Evolutionary conservation across 345 rosid genomes (phyloP), one percentile per base, ranked within the genome.

Genomic region (Kandelia obovata): DNA sequence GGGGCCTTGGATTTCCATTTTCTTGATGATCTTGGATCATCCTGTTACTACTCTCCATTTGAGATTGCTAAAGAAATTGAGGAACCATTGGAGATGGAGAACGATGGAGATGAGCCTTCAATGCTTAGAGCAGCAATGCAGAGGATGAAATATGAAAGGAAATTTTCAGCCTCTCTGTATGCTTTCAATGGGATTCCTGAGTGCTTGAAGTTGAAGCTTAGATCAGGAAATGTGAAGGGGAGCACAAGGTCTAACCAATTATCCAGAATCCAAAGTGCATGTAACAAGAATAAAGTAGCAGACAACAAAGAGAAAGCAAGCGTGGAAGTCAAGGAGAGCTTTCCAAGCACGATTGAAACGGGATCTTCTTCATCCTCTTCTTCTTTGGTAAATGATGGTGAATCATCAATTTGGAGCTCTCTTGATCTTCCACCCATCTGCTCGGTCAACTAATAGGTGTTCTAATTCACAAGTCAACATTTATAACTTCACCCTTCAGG

Each of bases 351-450:
- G 6, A 37, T 10, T 20, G 70, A 68, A 34, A 58, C 35, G 43
- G 70, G 27, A 20, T 61, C 66, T 17, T 31, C 75, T 58, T 67
- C 80, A 55, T 77, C 62, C 1, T 56, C 62, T 16, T 56, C 70
- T 31, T 68, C 77, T 32, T 30, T 64, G 37, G 71, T 65, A 56
- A 75, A 69, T 63, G 87, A 81, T 34, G 84, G 82, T 19, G 93
- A 84, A 73, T 64, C 72, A 46, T 73, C 72, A 26, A 72, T 86
- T 25, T 88, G 94, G 86, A 86, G 83, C 82, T 79, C 88, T 27
- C 88, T 88, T 53, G 89, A 85, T 78, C 89, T 83, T 20, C 88
- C 83, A 34, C 82, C 88, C 15, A 80, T 88, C 69, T 86, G 93
- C 72, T 83, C 64, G 37, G 87, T 86, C 47, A 84, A 76, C 80